Evolutionary conservation across 78 protist species (phyloP), one percentile per base, ranked within the genome.

Genomic region (Reticulomyxa filosa): DNA sequence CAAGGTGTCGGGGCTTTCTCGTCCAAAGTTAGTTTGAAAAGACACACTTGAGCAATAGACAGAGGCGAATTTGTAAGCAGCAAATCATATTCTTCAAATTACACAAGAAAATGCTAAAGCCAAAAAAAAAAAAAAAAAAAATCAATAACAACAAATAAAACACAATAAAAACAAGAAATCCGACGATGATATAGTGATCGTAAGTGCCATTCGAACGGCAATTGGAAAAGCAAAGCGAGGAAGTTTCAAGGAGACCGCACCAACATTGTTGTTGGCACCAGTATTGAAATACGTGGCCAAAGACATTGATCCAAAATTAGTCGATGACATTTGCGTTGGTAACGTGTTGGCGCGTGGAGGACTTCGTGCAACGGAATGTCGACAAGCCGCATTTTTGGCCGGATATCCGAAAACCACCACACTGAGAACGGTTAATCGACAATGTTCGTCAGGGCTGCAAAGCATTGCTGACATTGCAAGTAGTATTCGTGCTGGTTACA

Each of bases 261-360:
- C 30, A 22, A 33, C 26, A 11, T 29, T 32, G 39, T 32, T 55
- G 59, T 33, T 55, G 11, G 59, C 59, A 10, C 59, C 59, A 10
- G 59, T 55, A 10, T 33, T 55, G 10, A 11, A 55, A 10, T 29
- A 29, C 10, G 8, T 8, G 32, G 11, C 30, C 10, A 32, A 29
- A 22, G 10, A 10, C 34, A 8, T 55, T 22, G 11, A 29, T 55
- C 59, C 59, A 10, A 17, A 22, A 32, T 32, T 55, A 33, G 30
- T 55, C 59, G 59, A 33, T 17, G 59, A 55, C 59, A 33, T 55
- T 8, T 29, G 26, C 32, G 59, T 55, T 22, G 59, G 59, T 55
- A 32, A 29, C 30, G 59, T 55, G 11, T 11, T 55, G 59, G 59
- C 39, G 10, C 13, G 10, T 10, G 30, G 30, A 32, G 59, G 26